Conservation (phyloP, 75 land plant species). For the Sequoiadendron giganteum region DNA sequence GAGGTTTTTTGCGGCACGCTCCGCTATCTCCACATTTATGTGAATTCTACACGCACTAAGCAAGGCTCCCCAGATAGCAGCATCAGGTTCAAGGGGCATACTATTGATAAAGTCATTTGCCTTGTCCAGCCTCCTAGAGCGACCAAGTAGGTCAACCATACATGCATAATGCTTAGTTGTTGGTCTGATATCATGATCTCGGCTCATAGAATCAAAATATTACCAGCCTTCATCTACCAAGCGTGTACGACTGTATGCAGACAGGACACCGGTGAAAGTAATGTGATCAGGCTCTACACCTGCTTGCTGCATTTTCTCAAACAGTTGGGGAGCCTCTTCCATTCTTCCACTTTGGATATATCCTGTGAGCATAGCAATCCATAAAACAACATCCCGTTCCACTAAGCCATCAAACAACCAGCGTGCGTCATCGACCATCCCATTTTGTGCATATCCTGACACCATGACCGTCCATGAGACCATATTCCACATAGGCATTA, state of each 20-base stretch:
- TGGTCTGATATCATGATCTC: neutral
- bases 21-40: constrained; percentile 6
- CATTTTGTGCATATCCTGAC: constrained; percentile 1
- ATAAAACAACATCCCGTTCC: constrained; percentile 37
- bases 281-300: constrained; percentile 16
- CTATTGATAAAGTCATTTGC: constrained; percentile 13
- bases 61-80: constrained; percentile 11
- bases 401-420: constrained; percentile 38
- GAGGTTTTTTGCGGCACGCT: constrained; percentile 4
- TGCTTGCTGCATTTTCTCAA: constrained; percentile 12
- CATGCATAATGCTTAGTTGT: constrained; percentile 18
- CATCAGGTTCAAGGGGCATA: constrained; percentile 23
- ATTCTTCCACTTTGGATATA: constrained; percentile 23
- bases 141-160: constrained; percentile 25
- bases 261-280: constrained; percentile 9
- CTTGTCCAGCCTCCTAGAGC: constrained; percentile 13
- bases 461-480: constrained; percentile 30
- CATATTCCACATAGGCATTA: constrained; percentile 18
- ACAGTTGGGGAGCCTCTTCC: constrained; percentile 11
- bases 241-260: constrained; percentile 22
- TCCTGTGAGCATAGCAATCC: constrained; percentile 57
- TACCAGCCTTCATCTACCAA: constrained; percentile 15
- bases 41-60: constrained; percentile 24
- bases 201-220: constrained; percentile 18
- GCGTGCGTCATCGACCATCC: constrained; percentile 28